Evolutionary conservation across 306 rosid species (phyloP).

Genomic region (Cucurbita argyrosperma): DNA sequence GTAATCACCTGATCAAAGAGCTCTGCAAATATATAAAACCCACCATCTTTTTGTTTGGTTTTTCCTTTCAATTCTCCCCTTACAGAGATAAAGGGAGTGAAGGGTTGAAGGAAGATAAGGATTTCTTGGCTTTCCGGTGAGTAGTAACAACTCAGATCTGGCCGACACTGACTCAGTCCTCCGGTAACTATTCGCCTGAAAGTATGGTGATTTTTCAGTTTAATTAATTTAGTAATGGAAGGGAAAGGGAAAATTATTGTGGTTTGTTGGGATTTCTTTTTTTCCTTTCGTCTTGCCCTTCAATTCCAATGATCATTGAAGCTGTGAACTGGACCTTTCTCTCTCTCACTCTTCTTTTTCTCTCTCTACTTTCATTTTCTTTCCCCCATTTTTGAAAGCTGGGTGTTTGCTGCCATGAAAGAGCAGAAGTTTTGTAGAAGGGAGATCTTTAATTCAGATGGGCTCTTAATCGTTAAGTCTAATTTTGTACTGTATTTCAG

Average conservation of each 20-base stretch:
- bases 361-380: not conserved
- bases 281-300: not conserved
- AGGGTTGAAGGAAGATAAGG: not conserved
- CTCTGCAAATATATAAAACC: not conserved
- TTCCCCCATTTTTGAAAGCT: not conserved
- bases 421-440: constrained; percentile 1
- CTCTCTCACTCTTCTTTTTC: not conserved
- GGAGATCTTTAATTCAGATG: constrained; percentile 6
- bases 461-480: not conserved
- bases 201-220: not conserved
- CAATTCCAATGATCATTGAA: not conserved
- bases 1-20: not conserved
- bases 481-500: not conserved
- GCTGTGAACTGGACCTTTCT: not conserved
- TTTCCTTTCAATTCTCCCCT: not conserved
- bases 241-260: not conserved
- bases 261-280: not conserved
- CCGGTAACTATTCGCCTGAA: constrained; percentile 9
- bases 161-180: constrained; percentile 6
- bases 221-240: not conserved
- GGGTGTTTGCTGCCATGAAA: not conserved
- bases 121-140: not conserved
- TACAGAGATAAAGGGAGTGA: not conserved
- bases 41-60: not conserved
- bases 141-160: not conserved